phyloP scores from a whole-genome alignment of 2,329 filamentous ascomycete genomes.

The Sporothrix globosa region DNA sequence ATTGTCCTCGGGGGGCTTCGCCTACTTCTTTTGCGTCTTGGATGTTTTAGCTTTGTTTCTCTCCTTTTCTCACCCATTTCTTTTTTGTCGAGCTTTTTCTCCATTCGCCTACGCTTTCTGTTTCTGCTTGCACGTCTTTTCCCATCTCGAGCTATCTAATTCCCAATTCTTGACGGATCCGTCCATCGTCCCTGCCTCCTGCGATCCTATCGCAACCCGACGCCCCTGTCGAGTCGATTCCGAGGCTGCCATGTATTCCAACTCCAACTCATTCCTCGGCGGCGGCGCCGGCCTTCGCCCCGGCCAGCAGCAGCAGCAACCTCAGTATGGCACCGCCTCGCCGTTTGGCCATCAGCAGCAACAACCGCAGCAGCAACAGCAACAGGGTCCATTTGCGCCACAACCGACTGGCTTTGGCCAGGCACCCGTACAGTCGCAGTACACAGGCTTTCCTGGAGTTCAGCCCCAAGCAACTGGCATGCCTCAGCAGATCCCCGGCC shows the following conservation, averaged over 20 bases:
- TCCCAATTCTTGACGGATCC: background rate
- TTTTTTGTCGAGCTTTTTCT: slow-evolving; percentile 14
- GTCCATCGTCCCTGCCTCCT: background rate
- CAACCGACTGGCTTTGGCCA: slow-evolving; percentile 65
- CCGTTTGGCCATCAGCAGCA: slow-evolving; percentile 48
- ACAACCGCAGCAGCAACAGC: slow-evolving; percentile 49
- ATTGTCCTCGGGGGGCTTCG: slow-evolving; percentile 17
- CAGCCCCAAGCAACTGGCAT: slow-evolving; percentile 52
- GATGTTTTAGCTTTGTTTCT: slow-evolving; percentile 32
- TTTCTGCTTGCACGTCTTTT: background rate
- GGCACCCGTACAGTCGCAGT: slow-evolving; percentile 59
- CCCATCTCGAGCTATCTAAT: slow-evolving; percentile 4
- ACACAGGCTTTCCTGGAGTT: slow-evolving; percentile 61
- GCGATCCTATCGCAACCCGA: background rate
- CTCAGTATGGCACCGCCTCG: slow-evolving; percentile 55
- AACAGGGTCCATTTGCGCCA: slow-evolving; percentile 59
- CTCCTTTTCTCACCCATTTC: slow-evolving; percentile 13
- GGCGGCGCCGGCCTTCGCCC: slow-evolving; percentile 72
- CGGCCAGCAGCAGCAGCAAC: slow-evolving; percentile 59
- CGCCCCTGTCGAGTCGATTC: slow-evolving; percentile 12
- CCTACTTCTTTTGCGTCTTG: slow-evolving; percentile 17
- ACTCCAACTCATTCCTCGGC: slow-evolving; percentile 83
- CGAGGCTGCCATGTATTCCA: slow-evolving; percentile 76
- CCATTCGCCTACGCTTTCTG: background rate
- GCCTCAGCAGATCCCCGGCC: slow-evolving; percentile 59